A percentile compares a stretch with the other conserved stretches of the same genome.
These are phyloP conservation scores for Pichia pseudocactophila DNA, from an alignment of 805 yeast species.

Conservation along the genomic window DNA sequence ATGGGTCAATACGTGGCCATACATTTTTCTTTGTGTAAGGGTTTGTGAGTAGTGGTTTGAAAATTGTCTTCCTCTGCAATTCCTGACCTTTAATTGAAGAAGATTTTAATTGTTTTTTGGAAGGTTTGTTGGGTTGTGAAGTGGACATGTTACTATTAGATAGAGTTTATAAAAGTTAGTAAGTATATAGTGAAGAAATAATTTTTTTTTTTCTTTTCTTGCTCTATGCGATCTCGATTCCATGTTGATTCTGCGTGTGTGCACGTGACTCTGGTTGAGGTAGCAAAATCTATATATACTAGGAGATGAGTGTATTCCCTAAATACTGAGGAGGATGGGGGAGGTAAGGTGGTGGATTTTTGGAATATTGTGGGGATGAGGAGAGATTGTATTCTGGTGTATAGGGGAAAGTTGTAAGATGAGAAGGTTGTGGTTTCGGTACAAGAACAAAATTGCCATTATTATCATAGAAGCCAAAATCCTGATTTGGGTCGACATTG, in stretches of 20 bases:
- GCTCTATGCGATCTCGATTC: too few species aligned
- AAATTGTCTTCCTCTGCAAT: conserved; percentile 39
- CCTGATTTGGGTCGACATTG: conserved; percentile 51
- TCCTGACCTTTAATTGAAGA: conserved; percentile 7
- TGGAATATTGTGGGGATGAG: too few species aligned
- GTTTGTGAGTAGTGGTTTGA: conserved; percentile 56
- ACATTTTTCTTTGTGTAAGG: conserved; percentile 41
- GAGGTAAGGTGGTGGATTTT: too few species aligned
- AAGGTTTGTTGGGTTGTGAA: not conserved
- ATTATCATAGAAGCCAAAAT: conserved; percentile 67
- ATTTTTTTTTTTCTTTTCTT: too few species aligned
- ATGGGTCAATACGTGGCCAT: conserved; percentile 35
- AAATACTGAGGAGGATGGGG: too few species aligned
- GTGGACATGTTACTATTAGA: not conserved
- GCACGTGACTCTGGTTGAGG: too few species aligned
- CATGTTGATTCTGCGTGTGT: too few species aligned
- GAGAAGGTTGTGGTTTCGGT: not conserved
- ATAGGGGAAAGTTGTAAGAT: not conserved
- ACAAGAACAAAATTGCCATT: conserved; percentile 38
- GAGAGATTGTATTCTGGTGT: too few species aligned
- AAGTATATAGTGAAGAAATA: too few species aligned
- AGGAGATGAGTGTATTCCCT: too few species aligned
- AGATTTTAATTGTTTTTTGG: not conserved
- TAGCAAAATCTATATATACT: too few species aligned
- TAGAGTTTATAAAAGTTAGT: too few species aligned